These are phyloP conservation scores for Nectriaceae sp. DNA, from an alignment of 2,329 filamentous ascomycete species.

Conservation along the genomic window DNA sequence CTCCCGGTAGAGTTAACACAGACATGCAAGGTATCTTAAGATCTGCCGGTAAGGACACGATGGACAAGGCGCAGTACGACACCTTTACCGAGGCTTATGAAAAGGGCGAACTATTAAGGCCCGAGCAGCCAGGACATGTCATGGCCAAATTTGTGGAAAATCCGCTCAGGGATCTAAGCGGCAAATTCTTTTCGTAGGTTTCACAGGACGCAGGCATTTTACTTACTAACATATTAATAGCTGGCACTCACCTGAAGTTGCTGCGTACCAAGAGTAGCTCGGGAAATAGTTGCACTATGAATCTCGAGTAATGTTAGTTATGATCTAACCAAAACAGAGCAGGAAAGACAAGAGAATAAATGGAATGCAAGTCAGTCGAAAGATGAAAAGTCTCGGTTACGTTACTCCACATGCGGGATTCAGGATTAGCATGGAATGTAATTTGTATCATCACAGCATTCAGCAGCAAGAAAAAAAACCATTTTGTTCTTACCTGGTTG, in stretches of 20 bases:
- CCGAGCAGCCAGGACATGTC: constrained; percentile 82
- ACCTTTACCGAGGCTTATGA: constrained; percentile 70
- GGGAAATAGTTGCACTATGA: constrained; percentile 12
- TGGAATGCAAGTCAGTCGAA: constrained; percentile 66
- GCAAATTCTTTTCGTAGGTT: constrained; percentile 71
- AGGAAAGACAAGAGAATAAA: constrained; percentile 22
- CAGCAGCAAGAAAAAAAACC: constrained; percentile 22
- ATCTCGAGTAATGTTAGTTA: constrained; percentile 29
- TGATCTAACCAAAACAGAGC: constrained; percentile 10
- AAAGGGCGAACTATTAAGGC: constrained; percentile 71
- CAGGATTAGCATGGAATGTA: constrained; percentile 80
- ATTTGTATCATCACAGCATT: constrained; percentile 64
- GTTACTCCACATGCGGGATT: constrained; percentile 66
- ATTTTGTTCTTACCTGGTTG: constrained; percentile 28
- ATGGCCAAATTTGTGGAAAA: constrained; percentile 76
- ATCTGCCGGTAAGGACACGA: constrained; percentile 53
- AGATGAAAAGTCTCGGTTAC: constrained; percentile 83
- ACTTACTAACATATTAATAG: constrained; percentile 28
- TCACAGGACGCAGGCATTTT: neutral
- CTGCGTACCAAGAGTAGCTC: constrained; percentile 49
- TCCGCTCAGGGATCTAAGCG: constrained; percentile 68
- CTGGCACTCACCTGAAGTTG: constrained; percentile 49
- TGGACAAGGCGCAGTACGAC: constrained; percentile 60
- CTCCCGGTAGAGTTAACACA: constrained; percentile 83
- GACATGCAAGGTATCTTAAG: constrained; percentile 87